Percentiles rank a stretch among this genome's conserved stretches.
These are phyloP conservation scores for Catharanthus roseus DNA, from an alignment of 257 asterid species.

Conservation along the genomic window DNA sequence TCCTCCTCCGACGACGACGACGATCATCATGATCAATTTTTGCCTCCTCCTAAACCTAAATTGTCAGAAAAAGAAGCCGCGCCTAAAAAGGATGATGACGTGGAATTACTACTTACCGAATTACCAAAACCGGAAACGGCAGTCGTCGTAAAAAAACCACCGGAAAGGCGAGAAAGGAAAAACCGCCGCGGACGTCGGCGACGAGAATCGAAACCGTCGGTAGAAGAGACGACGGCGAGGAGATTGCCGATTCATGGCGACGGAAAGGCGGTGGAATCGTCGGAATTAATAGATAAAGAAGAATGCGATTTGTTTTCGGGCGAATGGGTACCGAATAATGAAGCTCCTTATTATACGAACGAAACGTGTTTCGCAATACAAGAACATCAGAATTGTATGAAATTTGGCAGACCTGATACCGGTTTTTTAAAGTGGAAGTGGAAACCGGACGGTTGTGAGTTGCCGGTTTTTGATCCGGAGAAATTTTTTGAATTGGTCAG, in stretches of 20 bases:
- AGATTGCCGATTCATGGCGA: conserved; percentile 2
- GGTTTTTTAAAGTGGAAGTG: conserved; percentile 70
- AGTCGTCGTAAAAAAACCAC: conserved; percentile 5
- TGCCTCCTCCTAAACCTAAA: too few relatives aligned
- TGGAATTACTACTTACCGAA: too few relatives aligned
- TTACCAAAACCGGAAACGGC: conserved; percentile 3
- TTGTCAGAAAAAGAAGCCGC: not conserved
- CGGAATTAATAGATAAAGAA: conserved; percentile 20
- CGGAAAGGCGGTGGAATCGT: conserved; percentile 4
- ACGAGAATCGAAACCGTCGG: not conserved
- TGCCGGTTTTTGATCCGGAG: conserved; percentile 50
- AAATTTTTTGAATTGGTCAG: conserved; percentile 42
- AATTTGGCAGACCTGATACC: conserved; percentile 55
- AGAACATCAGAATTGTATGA: conserved; percentile 78
- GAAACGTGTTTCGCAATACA: conserved; percentile 62
- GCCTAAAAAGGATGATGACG: not conserved
- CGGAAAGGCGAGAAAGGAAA: conserved; percentile 19
- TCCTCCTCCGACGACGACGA: too few relatives aligned
- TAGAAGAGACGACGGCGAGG: not conserved
- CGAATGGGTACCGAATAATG: conserved; percentile 69
- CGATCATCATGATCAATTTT: too few relatives aligned
- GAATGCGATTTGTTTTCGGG: conserved; percentile 70
- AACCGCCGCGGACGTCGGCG: conserved; percentile 15
- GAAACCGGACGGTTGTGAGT: conserved; percentile 70
- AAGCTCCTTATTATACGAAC: conserved; percentile 73